Percentiles rank a stretch among this genome's conserved stretches.
These are phyloP conservation scores for Fusarium sp. DNA, from an alignment of 2,329 filamentous ascomycete species.

Conservation along the genomic window DNA sequence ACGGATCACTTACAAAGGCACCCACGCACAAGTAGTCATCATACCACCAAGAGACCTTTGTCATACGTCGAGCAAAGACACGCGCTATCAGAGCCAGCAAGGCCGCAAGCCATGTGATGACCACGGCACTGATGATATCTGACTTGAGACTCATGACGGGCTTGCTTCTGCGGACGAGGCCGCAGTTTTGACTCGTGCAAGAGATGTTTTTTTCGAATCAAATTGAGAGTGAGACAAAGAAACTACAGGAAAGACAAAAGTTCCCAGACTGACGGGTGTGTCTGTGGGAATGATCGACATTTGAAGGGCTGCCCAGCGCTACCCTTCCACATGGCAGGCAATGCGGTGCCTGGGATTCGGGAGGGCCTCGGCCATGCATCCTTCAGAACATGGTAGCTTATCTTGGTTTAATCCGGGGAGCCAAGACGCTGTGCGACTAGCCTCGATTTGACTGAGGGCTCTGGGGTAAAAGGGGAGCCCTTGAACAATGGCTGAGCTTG, in stretches of 20 bases:
- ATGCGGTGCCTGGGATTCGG: background rate
- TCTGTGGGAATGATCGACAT: slow-evolving; percentile 36
- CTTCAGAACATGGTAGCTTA: background rate
- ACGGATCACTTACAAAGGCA: slow-evolving; percentile 44
- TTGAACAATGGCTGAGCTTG: too few relatives aligned
- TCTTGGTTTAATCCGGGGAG: slow-evolving; percentile 18
- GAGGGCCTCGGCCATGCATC: background rate
- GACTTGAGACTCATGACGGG: slow-evolving; percentile 36
- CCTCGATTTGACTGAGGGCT: slow-evolving; percentile 2
- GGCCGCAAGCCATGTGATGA: slow-evolving; percentile 42
- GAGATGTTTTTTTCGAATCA: background rate
- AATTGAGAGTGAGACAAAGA: slow-evolving; percentile 1
- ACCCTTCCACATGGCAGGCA: slow-evolving; percentile 1
- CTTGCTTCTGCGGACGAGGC: slow-evolving; percentile 5
- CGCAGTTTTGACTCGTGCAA: background rate
- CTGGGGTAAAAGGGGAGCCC: slow-evolving; percentile 23
- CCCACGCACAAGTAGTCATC: slow-evolving; percentile 43
- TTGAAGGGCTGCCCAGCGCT: slow-evolving; percentile 19
- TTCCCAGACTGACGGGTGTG: background rate
- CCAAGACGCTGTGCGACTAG: background rate
- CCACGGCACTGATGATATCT: slow-evolving; percentile 33
- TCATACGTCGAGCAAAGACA: slow-evolving; percentile 41
- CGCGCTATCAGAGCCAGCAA: slow-evolving; percentile 38
- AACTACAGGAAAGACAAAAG: slow-evolving; percentile 13
- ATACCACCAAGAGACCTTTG: slow-evolving; percentile 44